Conservation (phyloP, 768 basidiomycete genomes). For the Strobilomyces confusus region DNA sequence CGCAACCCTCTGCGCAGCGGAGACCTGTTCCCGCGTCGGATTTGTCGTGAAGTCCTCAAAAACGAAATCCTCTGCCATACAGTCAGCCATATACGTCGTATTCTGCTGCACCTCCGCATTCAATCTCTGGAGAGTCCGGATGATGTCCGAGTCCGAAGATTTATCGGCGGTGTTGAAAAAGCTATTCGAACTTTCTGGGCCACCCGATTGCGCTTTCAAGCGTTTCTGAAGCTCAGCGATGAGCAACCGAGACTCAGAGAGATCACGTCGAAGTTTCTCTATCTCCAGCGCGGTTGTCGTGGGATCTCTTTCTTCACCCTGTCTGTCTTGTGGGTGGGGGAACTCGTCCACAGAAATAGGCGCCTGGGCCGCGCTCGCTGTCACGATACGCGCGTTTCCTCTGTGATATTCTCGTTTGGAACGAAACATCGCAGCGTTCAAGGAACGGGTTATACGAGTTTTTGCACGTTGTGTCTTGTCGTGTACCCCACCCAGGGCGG, state of each 20-base stretch:
- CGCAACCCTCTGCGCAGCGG: neutral
- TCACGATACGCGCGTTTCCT: neutral
- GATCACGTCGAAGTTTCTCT: conserved; percentile 4
- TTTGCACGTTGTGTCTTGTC: neutral
- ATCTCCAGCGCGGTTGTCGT: neutral
- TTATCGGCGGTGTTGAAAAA: conserved; percentile 7
- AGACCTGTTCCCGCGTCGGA: neutral
- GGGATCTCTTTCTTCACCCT: neutral
- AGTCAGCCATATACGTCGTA: conserved; percentile 10
- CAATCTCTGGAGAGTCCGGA: conserved; percentile 6
- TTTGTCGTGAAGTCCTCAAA: neutral
- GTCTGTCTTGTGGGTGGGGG: neutral
- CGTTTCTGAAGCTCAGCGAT: conserved; percentile 4
- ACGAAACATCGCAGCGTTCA: neutral
- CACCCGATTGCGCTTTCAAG: conserved; percentile 4
- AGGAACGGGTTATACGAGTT: too few relatives aligned
- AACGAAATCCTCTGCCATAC: neutral
- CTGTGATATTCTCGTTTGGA: neutral
- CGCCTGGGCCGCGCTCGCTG: neutral
- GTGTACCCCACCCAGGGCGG: neutral
- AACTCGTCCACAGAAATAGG: neutral
- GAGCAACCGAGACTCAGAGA: neutral
- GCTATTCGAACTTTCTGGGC: conserved; percentile 7
- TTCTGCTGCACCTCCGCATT: conserved; percentile 15
- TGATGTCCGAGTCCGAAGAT: conserved; percentile 13